A percentile compares a stretch with the other conserved stretches of the same genome.
phyloP scores from a whole-genome alignment of 169 alveolate genomes.

The Cryptosporidium felis region DNA sequence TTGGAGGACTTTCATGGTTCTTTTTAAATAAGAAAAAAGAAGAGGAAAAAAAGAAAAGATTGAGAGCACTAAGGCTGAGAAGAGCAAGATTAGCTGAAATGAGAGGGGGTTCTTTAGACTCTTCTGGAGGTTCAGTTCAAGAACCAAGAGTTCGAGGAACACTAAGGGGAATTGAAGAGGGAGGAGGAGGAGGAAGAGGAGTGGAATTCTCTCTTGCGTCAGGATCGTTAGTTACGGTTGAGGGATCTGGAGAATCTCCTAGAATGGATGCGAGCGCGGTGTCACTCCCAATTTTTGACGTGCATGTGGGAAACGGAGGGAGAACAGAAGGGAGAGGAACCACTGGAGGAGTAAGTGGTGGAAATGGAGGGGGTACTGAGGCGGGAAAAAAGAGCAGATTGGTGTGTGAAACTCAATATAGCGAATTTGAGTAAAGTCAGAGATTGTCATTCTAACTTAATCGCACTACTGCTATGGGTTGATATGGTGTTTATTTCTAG shows the following conservation, averaged over 20 bases:
- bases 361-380: neutral
- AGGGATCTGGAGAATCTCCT: neutral
- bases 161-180: neutral
- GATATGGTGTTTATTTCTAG: no score
- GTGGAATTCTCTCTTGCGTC: neutral
- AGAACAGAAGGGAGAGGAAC: neutral
- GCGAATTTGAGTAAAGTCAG: neutral
- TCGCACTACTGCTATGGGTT: no score
- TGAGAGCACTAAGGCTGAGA: slow-evolving; percentile 23
- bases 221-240: slow-evolving; percentile 14
- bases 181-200: neutral
- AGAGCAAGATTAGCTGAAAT: slow-evolving; percentile 41
- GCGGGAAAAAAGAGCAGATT: neutral
- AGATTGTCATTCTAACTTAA: no score
- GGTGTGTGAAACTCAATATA: neutral
- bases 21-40: slow-evolving; percentile 20
- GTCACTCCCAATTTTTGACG: slow-evolving; percentile 17
- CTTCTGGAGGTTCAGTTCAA: neutral
- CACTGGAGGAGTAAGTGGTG: no score
- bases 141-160: neutral
- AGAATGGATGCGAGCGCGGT: neutral
- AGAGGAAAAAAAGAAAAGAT: slow-evolving; percentile 34
- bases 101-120: neutral
- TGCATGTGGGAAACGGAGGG: slow-evolving; percentile 6
- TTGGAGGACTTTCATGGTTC: slow-evolving; percentile 52